Evolutionary conservation across 1,284 basidiomycete species (phyloP), one percentile per base, ranked within the genome.

Genomic region (Leccinum pseudoinsigne): DNA sequence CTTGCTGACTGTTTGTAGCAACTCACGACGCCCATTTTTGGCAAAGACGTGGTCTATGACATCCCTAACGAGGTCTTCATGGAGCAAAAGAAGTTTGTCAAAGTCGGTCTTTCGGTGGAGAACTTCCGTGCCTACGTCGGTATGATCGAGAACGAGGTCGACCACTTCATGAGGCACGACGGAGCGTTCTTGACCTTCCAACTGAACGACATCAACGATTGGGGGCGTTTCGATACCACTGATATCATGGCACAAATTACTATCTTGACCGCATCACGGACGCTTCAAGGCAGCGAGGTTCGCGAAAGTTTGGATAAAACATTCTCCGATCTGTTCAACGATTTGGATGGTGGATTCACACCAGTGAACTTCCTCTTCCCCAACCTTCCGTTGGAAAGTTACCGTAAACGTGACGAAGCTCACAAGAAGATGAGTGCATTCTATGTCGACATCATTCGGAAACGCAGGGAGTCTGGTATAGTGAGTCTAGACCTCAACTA

Each of bases 71-170:
- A 95, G 62, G 83, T 94, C 59, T 89, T 99, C 76, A 99, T 99
- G 97, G 96, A 99, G 75, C 97, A 99, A 78, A 99, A 99, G 84
- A 93, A 92, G 77, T 98, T 99, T 68, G 89, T 96, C 77, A 97
- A 97, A 80, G 90, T 95, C 68, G 96, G 97, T 51, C 86, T 99
- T 9, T 93, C 94, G 8, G 87, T 86, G 21, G 97, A 99, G 38
- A 97, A 97, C 75, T 90, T 99, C 78, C 87, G 90, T 45, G 84
- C 87, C 51, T 99, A 99, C 73, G 91, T 97, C 42, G 87, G 88
- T 60, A 91, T 98, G 86, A 94, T 99, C 69, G 88, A 90, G 64
- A 82, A 92, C 45, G 96, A 98, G 77, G 88, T 94, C 59, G 82
- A 86, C 56, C 78, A 87, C 55, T 95, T 89, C 77, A 78, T 95